Evolutionary conservation across 805 yeast genomes (phyloP).

Genomic region (Torulaspora delbrueckii): DNA sequence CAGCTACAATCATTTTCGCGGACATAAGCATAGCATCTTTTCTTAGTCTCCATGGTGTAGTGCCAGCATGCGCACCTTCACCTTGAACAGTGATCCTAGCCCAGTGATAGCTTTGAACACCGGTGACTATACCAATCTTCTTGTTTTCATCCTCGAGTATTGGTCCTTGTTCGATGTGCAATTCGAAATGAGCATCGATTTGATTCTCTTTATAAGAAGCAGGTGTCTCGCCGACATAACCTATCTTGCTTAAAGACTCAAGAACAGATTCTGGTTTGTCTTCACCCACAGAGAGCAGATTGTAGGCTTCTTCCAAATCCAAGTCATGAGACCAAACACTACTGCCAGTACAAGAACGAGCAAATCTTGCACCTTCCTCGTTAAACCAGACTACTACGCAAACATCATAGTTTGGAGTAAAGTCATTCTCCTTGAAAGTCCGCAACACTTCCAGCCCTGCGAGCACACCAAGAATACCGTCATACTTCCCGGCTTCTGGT

Average conservation of each 20-base stretch:
- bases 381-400: slow-evolving; percentile 68
- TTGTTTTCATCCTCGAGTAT: slow-evolving; percentile 52
- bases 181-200: slow-evolving; percentile 63
- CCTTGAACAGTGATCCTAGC: slow-evolving; percentile 52
- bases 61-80: slow-evolving; percentile 67
- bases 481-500: slow-evolving; percentile 75
- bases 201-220: slow-evolving; percentile 50
- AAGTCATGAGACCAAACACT: slow-evolving; percentile 60
- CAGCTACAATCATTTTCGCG: slow-evolving; percentile 50
- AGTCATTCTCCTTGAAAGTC: slow-evolving; percentile 55
- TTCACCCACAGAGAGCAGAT: slow-evolving; percentile 51
- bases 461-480: slow-evolving; percentile 66
- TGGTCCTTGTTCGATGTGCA: slow-evolving; percentile 78
- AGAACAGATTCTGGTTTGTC: slow-evolving; percentile 44
- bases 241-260: slow-evolving; percentile 55
- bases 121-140: slow-evolving; percentile 60
- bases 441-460: slow-evolving; percentile 63
- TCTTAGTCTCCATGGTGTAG: slow-evolving; percentile 60
- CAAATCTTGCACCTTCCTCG: slow-evolving; percentile 76
- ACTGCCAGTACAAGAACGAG: slow-evolving; percentile 62
- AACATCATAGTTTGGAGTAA: slow-evolving; percentile 60
- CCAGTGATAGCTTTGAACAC: slow-evolving; percentile 67
- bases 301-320: slow-evolving; percentile 46
- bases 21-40: slow-evolving; percentile 59
- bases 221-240: slow-evolving; percentile 51